Conservation (phyloP, 495 filamentous ascomycete genomes). For the Parathielavia hyrcaniae region DNA sequence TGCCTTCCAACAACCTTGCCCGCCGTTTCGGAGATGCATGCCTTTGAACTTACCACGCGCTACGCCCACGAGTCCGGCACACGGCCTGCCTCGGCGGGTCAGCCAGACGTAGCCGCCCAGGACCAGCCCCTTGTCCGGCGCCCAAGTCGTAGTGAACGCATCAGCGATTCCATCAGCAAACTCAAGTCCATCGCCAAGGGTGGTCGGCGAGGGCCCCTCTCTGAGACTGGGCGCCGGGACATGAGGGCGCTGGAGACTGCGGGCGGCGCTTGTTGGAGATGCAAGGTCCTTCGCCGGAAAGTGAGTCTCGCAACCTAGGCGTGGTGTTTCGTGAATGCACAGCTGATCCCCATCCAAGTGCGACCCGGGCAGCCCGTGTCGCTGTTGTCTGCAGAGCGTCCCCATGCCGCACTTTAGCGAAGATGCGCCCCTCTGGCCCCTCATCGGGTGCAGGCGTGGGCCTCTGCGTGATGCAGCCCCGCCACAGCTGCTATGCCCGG, state of each 20-base stretch:
- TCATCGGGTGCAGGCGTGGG: conserved; percentile 33
- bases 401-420: conserved; percentile 28
- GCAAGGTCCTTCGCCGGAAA: conserved; percentile 32
- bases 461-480: conserved; percentile 26
- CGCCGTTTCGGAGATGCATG: background rate
- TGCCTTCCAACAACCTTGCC: conserved; percentile 18
- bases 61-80: background rate
- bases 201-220: conserved; percentile 27
- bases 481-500: conserved; percentile 27
- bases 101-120: background rate
- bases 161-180: conserved; percentile 31
- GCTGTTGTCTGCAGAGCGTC: conserved; percentile 29
- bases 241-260: conserved; percentile 27
- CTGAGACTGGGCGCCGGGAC: conserved; percentile 25
- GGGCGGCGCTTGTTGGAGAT: conserved; percentile 36
- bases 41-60: background rate
- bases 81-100: background rate
- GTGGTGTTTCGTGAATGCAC: background rate
- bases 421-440: conserved; percentile 32
- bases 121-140: conserved; percentile 19
- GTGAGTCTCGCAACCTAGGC: conserved; percentile 10
- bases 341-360: conserved; percentile 23
- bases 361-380: conserved; percentile 28
- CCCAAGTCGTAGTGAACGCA: conserved; percentile 27
- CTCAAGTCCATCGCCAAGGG: conserved; percentile 29